phyloP scores from a whole-genome alignment of 1,284 basidiomycete genomes.

The Tausonia pullulans region DNA sequence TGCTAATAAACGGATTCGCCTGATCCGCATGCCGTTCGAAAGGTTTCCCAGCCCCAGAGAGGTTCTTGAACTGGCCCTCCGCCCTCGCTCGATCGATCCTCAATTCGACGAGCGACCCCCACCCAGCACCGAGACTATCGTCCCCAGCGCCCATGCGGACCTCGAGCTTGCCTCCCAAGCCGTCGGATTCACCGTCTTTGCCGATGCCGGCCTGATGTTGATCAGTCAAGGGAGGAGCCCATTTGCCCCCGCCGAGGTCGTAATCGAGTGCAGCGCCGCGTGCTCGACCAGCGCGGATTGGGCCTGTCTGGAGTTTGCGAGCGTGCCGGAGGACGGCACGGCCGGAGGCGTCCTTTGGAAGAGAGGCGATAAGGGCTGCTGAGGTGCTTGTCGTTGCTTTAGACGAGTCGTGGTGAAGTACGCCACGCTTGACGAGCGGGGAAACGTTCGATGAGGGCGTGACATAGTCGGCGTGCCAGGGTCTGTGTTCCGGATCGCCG shows the following conservation, averaged over 20 bases:
- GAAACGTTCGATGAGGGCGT: not conserved
- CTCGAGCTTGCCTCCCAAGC: constrained; percentile 5
- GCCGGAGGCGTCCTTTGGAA: not conserved
- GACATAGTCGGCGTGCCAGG: constrained; percentile 11
- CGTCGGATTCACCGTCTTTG: constrained; percentile 1
- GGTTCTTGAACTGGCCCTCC: constrained; percentile 11
- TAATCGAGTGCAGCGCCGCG: constrained; percentile 11
- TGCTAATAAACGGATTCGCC: constrained; percentile 5
- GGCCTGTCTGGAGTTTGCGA: constrained; percentile 5
- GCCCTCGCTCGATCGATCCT: constrained; percentile 13
- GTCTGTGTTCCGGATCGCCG: constrained; percentile 12
- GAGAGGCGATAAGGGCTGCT: not conserved
- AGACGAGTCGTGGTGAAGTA: not conserved
- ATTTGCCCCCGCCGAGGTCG: not conserved
- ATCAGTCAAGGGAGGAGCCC: too few species aligned
- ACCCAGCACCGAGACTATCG: constrained; percentile 11
- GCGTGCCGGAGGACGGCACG: constrained; percentile 4
- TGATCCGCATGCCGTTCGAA: not conserved
- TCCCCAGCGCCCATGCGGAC: constrained; percentile 10
- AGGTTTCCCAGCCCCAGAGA: constrained; percentile 7
- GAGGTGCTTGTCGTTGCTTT: not conserved
- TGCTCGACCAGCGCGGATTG: constrained; percentile 3
- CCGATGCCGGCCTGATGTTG: not conserved
- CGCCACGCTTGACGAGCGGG: constrained; percentile 8
- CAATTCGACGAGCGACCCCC: constrained; percentile 10